A percentile compares a stretch with the other conserved stretches of the same genome.
Conservation (phyloP, 1,284 basidiomycete genomes). For the Exsudoporus floridanus region DNA sequence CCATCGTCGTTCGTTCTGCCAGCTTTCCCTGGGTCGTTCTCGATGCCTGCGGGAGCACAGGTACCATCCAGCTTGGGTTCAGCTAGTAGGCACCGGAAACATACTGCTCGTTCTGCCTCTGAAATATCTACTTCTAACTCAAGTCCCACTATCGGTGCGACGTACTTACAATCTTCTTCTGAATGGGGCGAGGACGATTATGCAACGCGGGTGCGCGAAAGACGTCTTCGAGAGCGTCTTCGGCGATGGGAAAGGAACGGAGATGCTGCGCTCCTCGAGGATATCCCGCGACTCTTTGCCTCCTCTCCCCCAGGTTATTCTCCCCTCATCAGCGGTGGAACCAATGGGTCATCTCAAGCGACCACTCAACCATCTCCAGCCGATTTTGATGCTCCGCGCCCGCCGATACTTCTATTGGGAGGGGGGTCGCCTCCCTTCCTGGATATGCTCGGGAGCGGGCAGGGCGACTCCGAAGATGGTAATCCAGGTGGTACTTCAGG, state of each 20-base stretch:
- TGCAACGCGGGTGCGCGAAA: constrained; percentile 65
- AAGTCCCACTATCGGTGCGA: neutral
- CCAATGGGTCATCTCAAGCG: constrained; percentile 11
- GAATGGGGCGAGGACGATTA: constrained; percentile 66
- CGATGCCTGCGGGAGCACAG: constrained; percentile 7
- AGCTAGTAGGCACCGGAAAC: constrained; percentile 9
- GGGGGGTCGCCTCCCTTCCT: constrained; percentile 27
- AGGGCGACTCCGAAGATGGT: constrained; percentile 25
- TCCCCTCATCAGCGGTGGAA: constrained; percentile 3
- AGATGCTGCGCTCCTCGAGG: constrained; percentile 53
- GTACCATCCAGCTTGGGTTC: neutral
- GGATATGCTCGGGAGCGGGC: constrained; percentile 26
- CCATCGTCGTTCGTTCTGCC: constrained; percentile 16
- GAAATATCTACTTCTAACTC: neutral
- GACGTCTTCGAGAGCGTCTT: constrained; percentile 63
- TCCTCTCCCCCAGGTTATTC: constrained; percentile 20
- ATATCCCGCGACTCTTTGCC: constrained; percentile 54
- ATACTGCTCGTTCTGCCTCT: constrained; percentile 30
- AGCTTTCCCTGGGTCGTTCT: constrained; percentile 8
- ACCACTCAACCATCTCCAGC: constrained; percentile 29
- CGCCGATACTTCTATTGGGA: constrained; percentile 57
- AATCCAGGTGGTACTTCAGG: constrained; percentile 12
- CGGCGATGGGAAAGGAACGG: constrained; percentile 65
- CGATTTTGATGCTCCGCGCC: constrained; percentile 35
- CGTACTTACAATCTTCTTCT: constrained; percentile 16